These are phyloP conservation scores for Yamadazyma pseudoaaseri DNA, from an alignment of 1,139 yeast genomes.

Conservation along the genomic window DNA sequence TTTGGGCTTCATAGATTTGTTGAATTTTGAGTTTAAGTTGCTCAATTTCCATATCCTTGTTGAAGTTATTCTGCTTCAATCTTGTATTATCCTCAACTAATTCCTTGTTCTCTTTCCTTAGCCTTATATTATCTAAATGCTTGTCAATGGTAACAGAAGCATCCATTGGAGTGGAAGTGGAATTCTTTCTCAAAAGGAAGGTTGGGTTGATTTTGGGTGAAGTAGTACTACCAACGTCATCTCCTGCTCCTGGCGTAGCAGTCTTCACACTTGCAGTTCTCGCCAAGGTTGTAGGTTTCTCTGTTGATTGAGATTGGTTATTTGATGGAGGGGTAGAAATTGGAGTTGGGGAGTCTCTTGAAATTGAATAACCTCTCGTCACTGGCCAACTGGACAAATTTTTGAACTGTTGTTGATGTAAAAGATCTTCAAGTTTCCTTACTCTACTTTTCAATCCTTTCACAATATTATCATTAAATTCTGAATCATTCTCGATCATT, in stretches of 20 bases:
- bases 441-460: slow-evolving; percentile 61
- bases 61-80: slow-evolving; percentile 6
- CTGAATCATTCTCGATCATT: slow-evolving; percentile 25
- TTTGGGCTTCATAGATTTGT: slow-evolving; percentile 24
- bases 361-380: slow-evolving; percentile 14
- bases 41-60: slow-evolving; percentile 6
- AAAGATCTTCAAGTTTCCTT: slow-evolving; percentile 59
- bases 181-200: slow-evolving; percentile 11
- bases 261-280: neutral
- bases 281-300: slow-evolving; percentile 1
- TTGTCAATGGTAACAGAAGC: slow-evolving; percentile 41
- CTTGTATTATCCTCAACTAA: slow-evolving; percentile 11
- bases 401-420: slow-evolving; percentile 65
- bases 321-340: slow-evolving; percentile 5
- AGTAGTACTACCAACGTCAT: neutral
- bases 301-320: slow-evolving; percentile 1
- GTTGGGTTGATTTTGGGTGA: slow-evolving; percentile 13
- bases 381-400: slow-evolving; percentile 61
- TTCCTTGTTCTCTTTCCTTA: slow-evolving; percentile 30
- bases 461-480: slow-evolving; percentile 37
- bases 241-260: neutral
- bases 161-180: slow-evolving; percentile 22
- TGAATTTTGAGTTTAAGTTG: slow-evolving; percentile 4
- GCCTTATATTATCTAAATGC: slow-evolving; percentile 42
- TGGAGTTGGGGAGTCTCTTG: slow-evolving; percentile 7